phyloP scores from a whole-genome alignment of 345 rosid species.

The Ailanthus altissimus region DNA sequence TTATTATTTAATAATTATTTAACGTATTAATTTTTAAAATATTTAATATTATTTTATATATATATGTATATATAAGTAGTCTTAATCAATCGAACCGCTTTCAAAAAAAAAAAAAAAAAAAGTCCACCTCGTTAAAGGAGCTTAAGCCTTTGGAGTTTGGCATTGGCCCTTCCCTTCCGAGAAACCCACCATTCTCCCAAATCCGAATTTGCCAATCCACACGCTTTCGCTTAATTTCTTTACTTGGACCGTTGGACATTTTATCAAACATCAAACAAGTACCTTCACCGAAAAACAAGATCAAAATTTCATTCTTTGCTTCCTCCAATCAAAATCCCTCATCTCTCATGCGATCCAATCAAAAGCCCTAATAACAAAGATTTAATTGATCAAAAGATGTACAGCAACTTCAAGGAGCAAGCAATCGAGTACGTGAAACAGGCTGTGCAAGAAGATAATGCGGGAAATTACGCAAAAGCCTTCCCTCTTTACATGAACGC shows the following conservation, averaged over 20 bases:
- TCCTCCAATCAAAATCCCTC: neutral
- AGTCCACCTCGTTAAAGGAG: neutral
- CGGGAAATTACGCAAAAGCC: slow-evolving; percentile 85
- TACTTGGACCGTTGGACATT: slow-evolving; percentile 14
- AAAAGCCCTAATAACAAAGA: neutral
- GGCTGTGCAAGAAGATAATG: slow-evolving; percentile 88
- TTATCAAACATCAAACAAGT: neutral
- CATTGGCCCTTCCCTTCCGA: slow-evolving; percentile 2
- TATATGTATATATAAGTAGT: no score
- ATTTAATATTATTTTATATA: no score
- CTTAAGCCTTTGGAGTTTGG: no score
- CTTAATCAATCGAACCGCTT: no score
- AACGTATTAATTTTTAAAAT: no score
- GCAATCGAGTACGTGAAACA: slow-evolving; percentile 94
- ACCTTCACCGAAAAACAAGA: no score
- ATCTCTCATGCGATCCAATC: slow-evolving; percentile 23
- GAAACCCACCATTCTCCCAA: neutral
- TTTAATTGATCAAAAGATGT: slow-evolving; percentile 40
- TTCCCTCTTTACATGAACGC: slow-evolving; percentile 92
- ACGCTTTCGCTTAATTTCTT: neutral
- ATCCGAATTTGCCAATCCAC: neutral
- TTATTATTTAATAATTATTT: no score
- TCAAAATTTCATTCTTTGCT: neutral
- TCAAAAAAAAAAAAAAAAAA: no score
- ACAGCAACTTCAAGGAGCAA: slow-evolving; percentile 95